A percentile compares a stretch with the other conserved stretches of the same genome.
phyloP scores from a whole-genome alignment of 257 asterid species.

The Capsicum baccatum region DNA sequence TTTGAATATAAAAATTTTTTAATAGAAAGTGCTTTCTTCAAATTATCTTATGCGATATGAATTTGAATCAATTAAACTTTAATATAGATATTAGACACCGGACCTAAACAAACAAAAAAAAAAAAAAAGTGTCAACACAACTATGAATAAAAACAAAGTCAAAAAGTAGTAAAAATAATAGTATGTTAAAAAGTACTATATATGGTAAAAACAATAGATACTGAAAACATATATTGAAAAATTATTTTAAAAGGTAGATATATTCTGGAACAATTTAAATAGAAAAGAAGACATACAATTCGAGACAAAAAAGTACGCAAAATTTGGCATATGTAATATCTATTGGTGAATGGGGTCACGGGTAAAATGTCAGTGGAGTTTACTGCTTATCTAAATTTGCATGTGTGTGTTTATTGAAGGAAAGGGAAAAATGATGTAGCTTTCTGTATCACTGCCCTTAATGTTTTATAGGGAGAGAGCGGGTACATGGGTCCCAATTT shows the following conservation, averaged over 20 bases:
- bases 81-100: no score
- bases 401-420: constrained; percentile 1
- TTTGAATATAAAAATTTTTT: no score
- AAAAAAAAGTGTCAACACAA: no score
- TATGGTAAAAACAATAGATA: background rate
- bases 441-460: background rate
- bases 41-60: no score
- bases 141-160: no score
- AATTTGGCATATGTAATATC: constrained; percentile 8
- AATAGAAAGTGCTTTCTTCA: no score
- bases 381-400: background rate
- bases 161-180: no score
- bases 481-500: constrained; percentile 23
- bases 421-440: background rate
- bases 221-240: background rate
- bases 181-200: background rate
- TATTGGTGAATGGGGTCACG: constrained; percentile 16
- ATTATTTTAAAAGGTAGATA: background rate
- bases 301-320: background rate
- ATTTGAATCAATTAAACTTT: no score
- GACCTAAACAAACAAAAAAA: no score
- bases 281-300: constrained; percentile 16
- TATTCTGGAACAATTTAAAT: background rate
- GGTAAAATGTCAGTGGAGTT: background rate
- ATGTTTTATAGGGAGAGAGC: background rate